Evolutionary conservation across 441 rosid species (phyloP).

Genomic region (Isatis lusitanica): DNA sequence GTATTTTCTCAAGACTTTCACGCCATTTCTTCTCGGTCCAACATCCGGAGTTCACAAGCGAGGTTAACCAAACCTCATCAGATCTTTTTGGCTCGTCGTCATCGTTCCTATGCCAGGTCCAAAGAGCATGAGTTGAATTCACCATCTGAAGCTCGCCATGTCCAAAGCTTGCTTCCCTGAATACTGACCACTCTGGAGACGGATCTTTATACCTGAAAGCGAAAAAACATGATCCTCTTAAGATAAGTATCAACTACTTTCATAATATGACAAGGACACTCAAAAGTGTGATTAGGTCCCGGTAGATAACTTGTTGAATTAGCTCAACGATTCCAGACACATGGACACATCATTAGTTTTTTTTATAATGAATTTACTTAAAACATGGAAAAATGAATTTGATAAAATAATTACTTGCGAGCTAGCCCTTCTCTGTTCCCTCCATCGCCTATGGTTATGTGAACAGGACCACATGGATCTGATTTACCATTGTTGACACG

Average conservation of each 20-base stretch:
- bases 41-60: conserved; percentile 66
- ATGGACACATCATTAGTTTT: neutral
- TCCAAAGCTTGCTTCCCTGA: conserved; percentile 98
- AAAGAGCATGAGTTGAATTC: conserved; percentile 79
- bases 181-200: conserved; percentile 84
- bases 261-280: neutral
- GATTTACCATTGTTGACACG: conserved; percentile 69
- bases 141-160: conserved; percentile 83
- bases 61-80: conserved; percentile 83
- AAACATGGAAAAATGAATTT: neutral
- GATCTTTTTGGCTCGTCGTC: conserved; percentile 87
- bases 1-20: conserved; percentile 50
- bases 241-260: neutral
- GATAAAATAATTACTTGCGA: conserved; percentile 48
- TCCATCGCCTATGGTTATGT: conserved; percentile 96
- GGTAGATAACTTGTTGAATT: conserved; percentile 1
- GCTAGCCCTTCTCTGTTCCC: conserved; percentile 97
- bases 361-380: neutral
- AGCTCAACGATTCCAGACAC: conserved; percentile 2
- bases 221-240: neutral
- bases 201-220: conserved; percentile 70
- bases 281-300: neutral
- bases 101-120: conserved; percentile 98
- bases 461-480: conserved; percentile 79
- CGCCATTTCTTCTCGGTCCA: conserved; percentile 41